Percentiles rank a stretch among this genome's conserved stretches.
Evolutionary conservation across 192 early-diverging fungal species (phyloP).

Genomic region (Linnemannia hyalina): DNA sequence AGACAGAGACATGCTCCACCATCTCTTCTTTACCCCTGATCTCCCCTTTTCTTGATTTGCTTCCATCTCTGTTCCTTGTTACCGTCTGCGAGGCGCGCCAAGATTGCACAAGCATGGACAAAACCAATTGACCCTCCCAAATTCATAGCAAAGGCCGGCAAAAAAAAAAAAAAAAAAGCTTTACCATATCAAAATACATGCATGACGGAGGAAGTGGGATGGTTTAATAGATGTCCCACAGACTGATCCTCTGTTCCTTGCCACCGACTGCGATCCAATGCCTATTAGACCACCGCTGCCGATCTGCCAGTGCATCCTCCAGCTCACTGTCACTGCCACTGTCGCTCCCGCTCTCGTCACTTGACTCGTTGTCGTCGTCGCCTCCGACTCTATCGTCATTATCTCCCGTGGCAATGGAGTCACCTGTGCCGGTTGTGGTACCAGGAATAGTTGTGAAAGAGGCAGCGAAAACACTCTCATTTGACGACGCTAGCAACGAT

Average conservation of each 20-base stretch:
- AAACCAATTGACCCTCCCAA: not conserved
- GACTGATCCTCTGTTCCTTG: constrained; percentile 55
- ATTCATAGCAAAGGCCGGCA: not conserved
- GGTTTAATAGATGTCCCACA: constrained; percentile 59
- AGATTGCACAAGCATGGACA: not conserved
- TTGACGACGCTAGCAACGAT: not conserved
- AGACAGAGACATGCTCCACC: not conserved
- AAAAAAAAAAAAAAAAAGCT: not conserved
- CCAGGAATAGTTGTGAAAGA: not conserved
- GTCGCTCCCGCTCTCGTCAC: constrained; percentile 8
- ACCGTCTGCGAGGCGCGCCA: not conserved
- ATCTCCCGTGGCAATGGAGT: not conserved
- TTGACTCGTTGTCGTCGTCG: not conserved
- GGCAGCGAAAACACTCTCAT: not conserved
- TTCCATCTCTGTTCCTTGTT: not conserved
- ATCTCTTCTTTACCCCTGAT: not conserved
- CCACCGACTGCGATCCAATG: constrained; percentile 57
- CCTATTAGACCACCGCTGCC: constrained; percentile 16
- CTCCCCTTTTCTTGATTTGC: not conserved
- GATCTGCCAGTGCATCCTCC: constrained; percentile 14
- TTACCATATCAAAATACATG: not conserved
- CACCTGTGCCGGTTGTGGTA: not conserved
- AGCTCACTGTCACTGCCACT: constrained; percentile 21
- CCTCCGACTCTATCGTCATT: not conserved
- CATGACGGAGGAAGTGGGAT: constrained; percentile 2